Conservation (phyloP, 208 protist genomes). For the Acanthamoeba castellanii region DNA sequence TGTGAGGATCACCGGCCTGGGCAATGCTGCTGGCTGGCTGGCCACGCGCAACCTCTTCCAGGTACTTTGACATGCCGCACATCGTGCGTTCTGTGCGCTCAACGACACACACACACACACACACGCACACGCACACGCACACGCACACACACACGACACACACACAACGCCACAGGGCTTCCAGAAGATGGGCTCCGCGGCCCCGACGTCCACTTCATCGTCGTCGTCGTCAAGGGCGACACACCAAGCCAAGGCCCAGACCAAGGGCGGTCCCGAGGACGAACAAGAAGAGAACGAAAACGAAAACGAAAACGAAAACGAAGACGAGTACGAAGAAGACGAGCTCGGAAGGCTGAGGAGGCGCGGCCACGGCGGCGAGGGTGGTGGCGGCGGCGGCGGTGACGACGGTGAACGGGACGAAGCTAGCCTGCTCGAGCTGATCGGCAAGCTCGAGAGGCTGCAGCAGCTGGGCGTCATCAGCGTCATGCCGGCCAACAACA, state of each 20-base stretch:
- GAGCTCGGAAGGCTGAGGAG: neutral
- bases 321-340: conserved; percentile 23
- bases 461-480: conserved; percentile 43
- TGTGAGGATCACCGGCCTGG: neutral
- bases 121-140: no score
- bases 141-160: neutral
- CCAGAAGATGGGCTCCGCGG: neutral
- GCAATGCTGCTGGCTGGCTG: conserved; percentile 3
- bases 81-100: neutral
- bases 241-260: neutral
- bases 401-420: neutral
- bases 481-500: neutral
- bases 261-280: neutral
- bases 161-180: neutral
- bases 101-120: no score
- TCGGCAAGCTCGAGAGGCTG: conserved; percentile 14
- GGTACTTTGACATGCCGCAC: neutral
- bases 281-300: conserved; percentile 40
- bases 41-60: conserved; percentile 55
- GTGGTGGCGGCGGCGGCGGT: neutral
- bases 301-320: neutral
- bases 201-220: neutral
- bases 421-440: neutral
- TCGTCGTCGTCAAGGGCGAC: neutral
- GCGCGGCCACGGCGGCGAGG: neutral